Evolutionary conservation across 2,329 filamentous ascomycete genomes (phyloP).

Genomic region (Simplicillium aogashimaense): DNA sequence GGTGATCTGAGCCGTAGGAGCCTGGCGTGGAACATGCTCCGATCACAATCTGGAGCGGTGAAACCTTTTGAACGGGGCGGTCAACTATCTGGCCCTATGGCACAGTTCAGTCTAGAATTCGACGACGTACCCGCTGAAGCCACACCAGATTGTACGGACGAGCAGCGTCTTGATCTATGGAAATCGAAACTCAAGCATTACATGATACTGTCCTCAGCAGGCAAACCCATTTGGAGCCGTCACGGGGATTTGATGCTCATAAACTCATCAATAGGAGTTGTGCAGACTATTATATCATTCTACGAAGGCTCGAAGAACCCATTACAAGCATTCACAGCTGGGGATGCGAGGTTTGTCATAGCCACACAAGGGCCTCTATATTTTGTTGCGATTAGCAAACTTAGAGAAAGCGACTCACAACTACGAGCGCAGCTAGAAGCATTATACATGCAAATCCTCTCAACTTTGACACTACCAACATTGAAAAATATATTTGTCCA

Average conservation of each 20-base stretch:
- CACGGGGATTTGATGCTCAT: conserved; percentile 86
- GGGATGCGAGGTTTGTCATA: conserved; percentile 75
- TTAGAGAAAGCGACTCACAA: conserved; percentile 87
- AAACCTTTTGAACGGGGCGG: conserved; percentile 50
- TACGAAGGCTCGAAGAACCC: conserved; percentile 74
- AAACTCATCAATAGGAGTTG: conserved; percentile 87
- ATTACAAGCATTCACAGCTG: conserved; percentile 79
- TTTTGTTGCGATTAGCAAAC: conserved; percentile 82
- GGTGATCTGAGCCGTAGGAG: conserved; percentile 59
- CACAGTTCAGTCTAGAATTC: conserved; percentile 69
- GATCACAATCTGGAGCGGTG: conserved; percentile 48
- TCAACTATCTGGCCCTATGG: conserved; percentile 41
- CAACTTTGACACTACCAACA: conserved; percentile 81
- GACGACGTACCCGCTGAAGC: conserved; percentile 55
- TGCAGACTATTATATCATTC: conserved; percentile 96
- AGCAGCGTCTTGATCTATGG: conserved; percentile 62
- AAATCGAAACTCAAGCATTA: conserved; percentile 95
- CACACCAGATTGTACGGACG: conserved; percentile 33
- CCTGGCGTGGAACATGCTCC: conserved; percentile 58
- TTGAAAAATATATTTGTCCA: conserved; percentile 81
- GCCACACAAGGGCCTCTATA: conserved; percentile 79
- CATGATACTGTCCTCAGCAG: conserved; percentile 88
- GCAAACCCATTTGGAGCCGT: conserved; percentile 93
- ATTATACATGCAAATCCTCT: conserved; percentile 96
- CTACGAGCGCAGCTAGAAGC: conserved; percentile 82